phyloP scores from a whole-genome alignment of 805 yeast genomes.

The Cyberlindnera xishuangbannaensis region DNA sequence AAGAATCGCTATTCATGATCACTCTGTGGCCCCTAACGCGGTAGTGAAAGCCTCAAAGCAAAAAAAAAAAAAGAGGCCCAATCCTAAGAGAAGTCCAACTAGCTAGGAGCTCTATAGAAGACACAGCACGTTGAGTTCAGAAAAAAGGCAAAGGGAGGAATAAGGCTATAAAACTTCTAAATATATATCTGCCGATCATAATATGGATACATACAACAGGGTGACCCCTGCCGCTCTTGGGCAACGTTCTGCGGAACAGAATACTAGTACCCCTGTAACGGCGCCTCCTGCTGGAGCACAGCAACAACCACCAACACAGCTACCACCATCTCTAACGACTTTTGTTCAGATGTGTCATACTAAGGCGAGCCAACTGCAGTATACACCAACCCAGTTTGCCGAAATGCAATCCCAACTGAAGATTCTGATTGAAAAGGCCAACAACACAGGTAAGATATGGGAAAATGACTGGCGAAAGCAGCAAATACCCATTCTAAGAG shows the following conservation, averaged over 20 bases:
- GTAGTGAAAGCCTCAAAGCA: too few relatives aligned
- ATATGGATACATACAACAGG: not conserved
- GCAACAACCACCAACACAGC: constrained; percentile 4
- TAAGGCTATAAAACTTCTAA: too few relatives aligned
- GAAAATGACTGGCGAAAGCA: constrained; percentile 26
- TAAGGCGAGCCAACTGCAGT: constrained; percentile 12
- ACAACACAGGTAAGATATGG: constrained; percentile 20
- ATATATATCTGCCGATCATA: too few relatives aligned
- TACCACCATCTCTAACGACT: constrained; percentile 18
- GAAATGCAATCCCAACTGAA: constrained; percentile 23
- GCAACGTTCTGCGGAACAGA: not conserved
- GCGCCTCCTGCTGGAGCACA: constrained; percentile 12
- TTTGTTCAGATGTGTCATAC: constrained; percentile 22
- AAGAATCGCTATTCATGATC: not conserved
- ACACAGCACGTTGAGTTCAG: too few relatives aligned
- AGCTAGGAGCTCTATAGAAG: too few relatives aligned
- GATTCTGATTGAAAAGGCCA: constrained; percentile 23
- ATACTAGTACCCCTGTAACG: constrained; percentile 13
- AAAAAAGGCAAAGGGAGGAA: too few relatives aligned
- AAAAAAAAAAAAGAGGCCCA: too few relatives aligned
- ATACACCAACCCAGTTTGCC: constrained; percentile 10
- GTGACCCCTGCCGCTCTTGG: not conserved
- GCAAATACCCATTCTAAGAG: constrained; percentile 20
- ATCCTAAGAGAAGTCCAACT: too few relatives aligned
- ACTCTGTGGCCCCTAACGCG: too few relatives aligned